phyloP scores from a whole-genome alignment of 345 rosid genomes.

The Euphorbia peplus region DNA sequence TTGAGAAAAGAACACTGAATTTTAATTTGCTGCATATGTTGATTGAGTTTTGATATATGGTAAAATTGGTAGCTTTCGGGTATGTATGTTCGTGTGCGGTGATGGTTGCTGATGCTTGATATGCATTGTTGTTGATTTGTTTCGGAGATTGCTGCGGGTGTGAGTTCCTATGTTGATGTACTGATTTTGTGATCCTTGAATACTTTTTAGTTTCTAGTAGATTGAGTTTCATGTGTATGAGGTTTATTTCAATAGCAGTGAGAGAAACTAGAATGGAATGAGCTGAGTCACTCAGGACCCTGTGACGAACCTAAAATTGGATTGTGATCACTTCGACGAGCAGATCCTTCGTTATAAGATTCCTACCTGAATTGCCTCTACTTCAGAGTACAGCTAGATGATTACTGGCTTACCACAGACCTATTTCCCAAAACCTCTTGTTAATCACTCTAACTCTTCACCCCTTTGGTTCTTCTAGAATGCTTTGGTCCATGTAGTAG shows the following conservation, averaged over 20 bases:
- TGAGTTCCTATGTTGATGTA: neutral
- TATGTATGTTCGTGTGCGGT: neutral
- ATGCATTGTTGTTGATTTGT: neutral
- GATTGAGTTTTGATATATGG: constrained; percentile 3
- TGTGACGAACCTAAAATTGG: neutral
- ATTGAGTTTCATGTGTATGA: neutral
- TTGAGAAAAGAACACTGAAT: too few relatives aligned
- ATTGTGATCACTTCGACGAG: neutral
- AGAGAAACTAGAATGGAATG: neutral
- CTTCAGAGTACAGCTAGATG: too few relatives aligned
- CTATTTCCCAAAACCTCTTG: too few relatives aligned
- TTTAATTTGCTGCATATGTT: neutral
- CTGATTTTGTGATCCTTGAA: neutral
- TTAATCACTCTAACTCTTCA: too few relatives aligned
- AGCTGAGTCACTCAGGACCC: neutral
- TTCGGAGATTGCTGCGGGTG: neutral
- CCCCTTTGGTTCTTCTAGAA: too few relatives aligned
- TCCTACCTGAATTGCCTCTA: too few relatives aligned
- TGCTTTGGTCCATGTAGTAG: too few relatives aligned
- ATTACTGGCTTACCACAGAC: too few relatives aligned
- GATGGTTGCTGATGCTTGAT: neutral
- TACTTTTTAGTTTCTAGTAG: neutral
- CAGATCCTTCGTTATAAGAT: too few relatives aligned
- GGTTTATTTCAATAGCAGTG: neutral
- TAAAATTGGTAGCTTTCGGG: neutral